Conservation (phyloP, 345 rosid genomes). For the Ricinus communis region DNA sequence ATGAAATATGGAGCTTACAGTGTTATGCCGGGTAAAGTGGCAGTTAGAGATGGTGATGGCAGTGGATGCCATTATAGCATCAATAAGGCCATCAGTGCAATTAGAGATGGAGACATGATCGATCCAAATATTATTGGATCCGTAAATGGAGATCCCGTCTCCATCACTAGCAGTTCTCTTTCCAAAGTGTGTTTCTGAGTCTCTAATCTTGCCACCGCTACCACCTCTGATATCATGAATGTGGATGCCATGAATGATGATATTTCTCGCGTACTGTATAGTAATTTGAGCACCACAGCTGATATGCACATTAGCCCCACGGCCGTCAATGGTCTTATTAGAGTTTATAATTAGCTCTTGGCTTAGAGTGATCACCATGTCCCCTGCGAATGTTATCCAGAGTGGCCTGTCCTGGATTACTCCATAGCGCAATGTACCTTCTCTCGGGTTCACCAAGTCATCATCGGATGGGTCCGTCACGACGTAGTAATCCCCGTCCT, state of each 20-base stretch:
- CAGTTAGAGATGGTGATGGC: slow-evolving; percentile 49
- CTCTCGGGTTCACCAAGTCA: slow-evolving; percentile 26
- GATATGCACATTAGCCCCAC: slow-evolving; percentile 26
- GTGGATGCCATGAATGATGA: slow-evolving; percentile 32
- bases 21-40: slow-evolving; percentile 41
- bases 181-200: slow-evolving; percentile 27
- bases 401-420: slow-evolving; percentile 30
- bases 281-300: slow-evolving; percentile 26
- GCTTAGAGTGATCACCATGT: slow-evolving; percentile 25
- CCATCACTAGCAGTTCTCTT: slow-evolving; percentile 34
- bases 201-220: slow-evolving; percentile 32
- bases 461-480: slow-evolving; percentile 22
- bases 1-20: neutral
- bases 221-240: slow-evolving; percentile 15
- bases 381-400: slow-evolving; percentile 28
- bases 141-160: slow-evolving; percentile 44
- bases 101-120: slow-evolving; percentile 43
- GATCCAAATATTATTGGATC: slow-evolving; percentile 37
- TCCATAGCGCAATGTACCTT: slow-evolving; percentile 29
- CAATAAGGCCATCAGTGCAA: slow-evolving; percentile 47
- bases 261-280: slow-evolving; percentile 20
- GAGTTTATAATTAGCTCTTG: slow-evolving; percentile 21
- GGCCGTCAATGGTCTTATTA: slow-evolving; percentile 33
- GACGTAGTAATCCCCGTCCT: slow-evolving; percentile 15
- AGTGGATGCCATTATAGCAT: slow-evolving; percentile 38